These are phyloP conservation scores for Fusarium globosum DNA, from an alignment of 2,329 filamentous ascomycete genomes.

Conservation along the genomic window DNA sequence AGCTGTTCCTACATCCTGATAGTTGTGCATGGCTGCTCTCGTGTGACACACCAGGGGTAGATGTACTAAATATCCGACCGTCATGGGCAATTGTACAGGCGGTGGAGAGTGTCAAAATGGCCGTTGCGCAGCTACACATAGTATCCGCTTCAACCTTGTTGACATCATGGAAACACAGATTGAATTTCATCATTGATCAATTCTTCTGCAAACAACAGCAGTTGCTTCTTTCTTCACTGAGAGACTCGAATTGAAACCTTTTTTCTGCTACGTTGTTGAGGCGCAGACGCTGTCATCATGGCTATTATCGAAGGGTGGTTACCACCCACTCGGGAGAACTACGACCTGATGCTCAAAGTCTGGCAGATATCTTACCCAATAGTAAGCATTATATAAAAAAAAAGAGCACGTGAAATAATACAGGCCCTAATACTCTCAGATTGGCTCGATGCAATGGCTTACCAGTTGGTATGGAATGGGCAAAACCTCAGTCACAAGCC, in stretches of 20 bases:
- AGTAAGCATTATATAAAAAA: constrained; percentile 51
- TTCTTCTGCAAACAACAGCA: not conserved
- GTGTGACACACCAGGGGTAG: not conserved
- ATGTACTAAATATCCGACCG: not conserved
- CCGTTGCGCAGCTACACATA: constrained; percentile 20
- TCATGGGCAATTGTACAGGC: constrained; percentile 19
- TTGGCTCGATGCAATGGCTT: constrained; percentile 79
- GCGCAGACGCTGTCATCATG: constrained; percentile 48
- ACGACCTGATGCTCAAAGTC: constrained; percentile 61
- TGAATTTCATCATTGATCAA: not conserved
- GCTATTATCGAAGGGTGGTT: constrained; percentile 65
- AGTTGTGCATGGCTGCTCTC: not conserved
- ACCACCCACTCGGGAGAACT: constrained; percentile 69
- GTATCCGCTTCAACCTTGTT: constrained; percentile 7
- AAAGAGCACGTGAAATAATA: not conserved
- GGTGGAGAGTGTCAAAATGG: constrained; percentile 41
- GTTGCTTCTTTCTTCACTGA: not conserved
- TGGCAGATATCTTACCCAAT: constrained; percentile 66
- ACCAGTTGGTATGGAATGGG: constrained; percentile 89
- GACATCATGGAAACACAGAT: constrained; percentile 36
- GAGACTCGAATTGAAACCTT: not conserved
- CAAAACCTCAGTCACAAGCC: constrained; percentile 83
- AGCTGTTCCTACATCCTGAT: not conserved
- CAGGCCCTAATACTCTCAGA: constrained; percentile 56
- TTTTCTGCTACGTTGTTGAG: not conserved